Base-by-base conservation (phyloP, 768 basidiomycete genomes). In the Porphyrellus cyaneotinctus region DNA sequence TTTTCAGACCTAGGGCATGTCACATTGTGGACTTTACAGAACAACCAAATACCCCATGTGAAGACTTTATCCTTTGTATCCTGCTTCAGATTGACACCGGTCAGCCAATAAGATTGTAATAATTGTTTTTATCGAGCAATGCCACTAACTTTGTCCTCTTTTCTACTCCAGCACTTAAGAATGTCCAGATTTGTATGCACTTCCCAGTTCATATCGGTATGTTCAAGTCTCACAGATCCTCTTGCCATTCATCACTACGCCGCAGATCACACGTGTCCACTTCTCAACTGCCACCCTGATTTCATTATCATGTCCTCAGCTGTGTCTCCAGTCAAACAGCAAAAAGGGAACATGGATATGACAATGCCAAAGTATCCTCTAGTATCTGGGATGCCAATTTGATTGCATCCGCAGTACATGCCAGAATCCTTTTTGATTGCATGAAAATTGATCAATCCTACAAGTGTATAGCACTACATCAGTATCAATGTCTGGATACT, bases 401-500 rank as follows among this genome's bases (percentile, higher is more conserved):
- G 56, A 76, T 97, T 54, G 89, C 91, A 12, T 93, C 91, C 58
- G 85, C 78, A 39, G 89, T 92, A 67, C 28, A 54, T 48, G 42
- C 42, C 47, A n/a, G n/a, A n/a, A 52, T 49, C 47, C 10, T 43
- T 24, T 22, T 17, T 12, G 3, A 31, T 15, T 45, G 28, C 39
- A 26, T 9, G 1, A 14, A 32, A 15, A 5, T 33, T 47, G 24
- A 49, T 49, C 35, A 38, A 51, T 30, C 12, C 49, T 59, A n/a
- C n/a, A n/a, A 57, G 9, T 9, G 26, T 58, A 49, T 58, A 88
- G 82, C 78, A 82, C 74, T 98, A 95, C 71, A 75, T 98, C 64
- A 88, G 89, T 52, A 74, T 97, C 47, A 98, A 97, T 97, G 93
- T n/a, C n/a, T n/a, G n/a, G n/a, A n/a, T n/a, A n/a, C n/a, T n/a